A percentile compares a stretch with the other conserved stretches of the same genome.
These are phyloP conservation scores for Myriangium duriaei DNA, from an alignment of 2,329 filamentous ascomycete species.

Conservation along the genomic window DNA sequence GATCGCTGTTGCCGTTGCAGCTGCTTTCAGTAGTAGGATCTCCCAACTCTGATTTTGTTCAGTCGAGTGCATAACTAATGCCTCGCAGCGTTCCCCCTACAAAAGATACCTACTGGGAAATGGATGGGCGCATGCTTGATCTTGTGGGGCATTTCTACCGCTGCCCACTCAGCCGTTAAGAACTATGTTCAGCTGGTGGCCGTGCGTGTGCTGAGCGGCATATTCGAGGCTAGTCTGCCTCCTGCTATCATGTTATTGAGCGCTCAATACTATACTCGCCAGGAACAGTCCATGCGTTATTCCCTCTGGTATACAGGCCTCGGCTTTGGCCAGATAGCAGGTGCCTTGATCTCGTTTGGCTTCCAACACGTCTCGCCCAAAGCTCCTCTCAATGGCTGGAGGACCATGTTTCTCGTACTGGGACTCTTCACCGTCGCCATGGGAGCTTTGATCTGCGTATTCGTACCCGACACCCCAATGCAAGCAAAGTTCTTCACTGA, in stretches of 20 bases:
- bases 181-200: slow-evolving; percentile 46
- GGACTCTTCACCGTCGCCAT: slow-evolving; percentile 13
- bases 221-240: slow-evolving; percentile 57
- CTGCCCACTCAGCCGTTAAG: slow-evolving; percentile 45
- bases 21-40: slow-evolving; percentile 47
- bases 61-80: no score
- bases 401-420: slow-evolving; percentile 14
- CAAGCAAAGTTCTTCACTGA: slow-evolving; percentile 54
- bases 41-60: no score
- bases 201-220: slow-evolving; percentile 51
- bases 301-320: slow-evolving; percentile 54
- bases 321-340: slow-evolving; percentile 56
- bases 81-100: slow-evolving; percentile 26
- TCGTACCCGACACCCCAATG: slow-evolving; percentile 47
- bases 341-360: slow-evolving; percentile 50
- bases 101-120: slow-evolving; percentile 46
- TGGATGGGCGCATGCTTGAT: slow-evolving; percentile 49
- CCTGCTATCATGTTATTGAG: slow-evolving; percentile 54
- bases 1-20: slow-evolving; percentile 47
- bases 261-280: slow-evolving; percentile 55
- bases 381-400: slow-evolving; percentile 13
- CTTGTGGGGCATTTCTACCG: slow-evolving; percentile 48
- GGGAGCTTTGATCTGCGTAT: slow-evolving; percentile 8
- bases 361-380: slow-evolving; percentile 21
- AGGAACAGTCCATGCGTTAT: slow-evolving; percentile 32